phyloP scores from a whole-genome alignment of 306 rosid species.

The Malus domestica region ASM211411v1 NC_041799.1:4467001-4467500 shows the following conservation, averaged over 20 bases:
- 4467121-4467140: conserved; percentile 14
- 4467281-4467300: too few relatives aligned
- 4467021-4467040: conserved; percentile 88
- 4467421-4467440: too few relatives aligned
- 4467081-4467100: conserved; percentile 97
- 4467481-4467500: too few relatives aligned
- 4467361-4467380: too few relatives aligned
- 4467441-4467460: too few relatives aligned
- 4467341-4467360: too few relatives aligned
- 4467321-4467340: too few relatives aligned
- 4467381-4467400: too few relatives aligned
- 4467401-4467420: too few relatives aligned
- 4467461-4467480: too few relatives aligned
- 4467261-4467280: neutral
- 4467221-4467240: neutral
- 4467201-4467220: neutral
- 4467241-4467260: neutral
- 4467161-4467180: neutral
- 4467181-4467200: neutral
- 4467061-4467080: conserved; percentile 99
- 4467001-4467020: conserved; percentile 55
- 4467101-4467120: conserved; percentile 99
- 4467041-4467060: conserved; percentile 93
- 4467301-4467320: too few relatives aligned
- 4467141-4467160: neutral